Evolutionary conservation across 148 eudicot genomes (phyloP).

Genomic region (Nepenthes gracilis): DNA sequence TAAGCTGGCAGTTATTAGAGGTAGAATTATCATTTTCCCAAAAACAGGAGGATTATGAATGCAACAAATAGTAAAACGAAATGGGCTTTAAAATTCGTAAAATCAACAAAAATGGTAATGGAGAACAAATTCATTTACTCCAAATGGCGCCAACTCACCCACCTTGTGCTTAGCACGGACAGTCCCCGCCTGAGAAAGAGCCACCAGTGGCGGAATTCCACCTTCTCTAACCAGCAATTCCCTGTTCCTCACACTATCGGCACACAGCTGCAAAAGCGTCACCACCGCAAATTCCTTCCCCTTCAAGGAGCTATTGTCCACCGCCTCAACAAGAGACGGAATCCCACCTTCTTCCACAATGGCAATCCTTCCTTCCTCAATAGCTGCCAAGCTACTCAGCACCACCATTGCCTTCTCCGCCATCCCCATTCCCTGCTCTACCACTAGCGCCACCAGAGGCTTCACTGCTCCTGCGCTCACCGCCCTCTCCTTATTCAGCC

Average conservation of each 20-base stretch:
- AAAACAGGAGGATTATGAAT: too few species aligned
- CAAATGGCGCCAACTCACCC: background rate
- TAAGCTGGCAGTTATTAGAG: too few species aligned
- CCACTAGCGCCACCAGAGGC: conserved; percentile 59
- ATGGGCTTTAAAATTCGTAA: too few species aligned
- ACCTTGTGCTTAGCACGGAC: conserved; percentile 86
- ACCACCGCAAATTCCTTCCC: conserved; percentile 88
- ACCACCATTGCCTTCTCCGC: conserved; percentile 92
- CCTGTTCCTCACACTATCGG: conserved; percentile 46
- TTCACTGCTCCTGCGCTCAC: conserved; percentile 73
- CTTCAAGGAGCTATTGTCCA: conserved; percentile 57
- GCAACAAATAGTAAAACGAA: too few species aligned
- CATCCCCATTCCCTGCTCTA: conserved; percentile 45
- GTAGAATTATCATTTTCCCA: too few species aligned
- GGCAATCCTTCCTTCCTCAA: conserved; percentile 39
- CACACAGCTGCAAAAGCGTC: conserved; percentile 60
- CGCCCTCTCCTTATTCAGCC: conserved; percentile 68
- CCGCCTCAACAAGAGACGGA: conserved; percentile 62
- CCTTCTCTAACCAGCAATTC: conserved; percentile 76
- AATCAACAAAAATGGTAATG: too few species aligned
- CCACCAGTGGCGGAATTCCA: conserved; percentile 78
- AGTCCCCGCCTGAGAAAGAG: conserved; percentile 67
- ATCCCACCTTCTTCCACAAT: conserved; percentile 81
- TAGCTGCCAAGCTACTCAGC: conserved; percentile 58
- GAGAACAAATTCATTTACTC: too few species aligned